A percentile compares a stretch with the other conserved stretches of the same genome.
These are phyloP conservation scores for Arthrinium puccinioides DNA, from an alignment of 2,329 filamentous ascomycete species.

Conservation along the genomic window DNA sequence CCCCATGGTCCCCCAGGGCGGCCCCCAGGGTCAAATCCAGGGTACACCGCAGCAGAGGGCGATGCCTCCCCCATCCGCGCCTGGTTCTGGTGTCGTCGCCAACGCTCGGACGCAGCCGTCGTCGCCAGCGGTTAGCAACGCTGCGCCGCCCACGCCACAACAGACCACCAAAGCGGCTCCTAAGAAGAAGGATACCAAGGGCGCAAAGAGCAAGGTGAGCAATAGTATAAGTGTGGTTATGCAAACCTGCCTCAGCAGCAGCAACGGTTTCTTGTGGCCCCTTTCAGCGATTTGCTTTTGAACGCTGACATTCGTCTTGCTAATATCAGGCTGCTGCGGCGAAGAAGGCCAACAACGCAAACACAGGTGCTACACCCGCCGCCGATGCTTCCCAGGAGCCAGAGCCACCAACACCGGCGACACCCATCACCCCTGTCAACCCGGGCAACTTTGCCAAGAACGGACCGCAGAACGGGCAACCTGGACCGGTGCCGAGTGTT, in stretches of 20 bases:
- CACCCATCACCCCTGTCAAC: constrained; percentile 56
- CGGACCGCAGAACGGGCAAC: constrained; percentile 33
- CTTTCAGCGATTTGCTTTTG: constrained; percentile 2
- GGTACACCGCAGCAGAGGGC: constrained; percentile 66
- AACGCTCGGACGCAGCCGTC: constrained; percentile 49
- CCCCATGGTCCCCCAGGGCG: constrained; percentile 34
- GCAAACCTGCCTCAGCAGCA: background rate
- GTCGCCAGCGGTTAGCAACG: constrained; percentile 55
- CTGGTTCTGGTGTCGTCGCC: constrained; percentile 34
- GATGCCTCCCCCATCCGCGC: constrained; percentile 62
- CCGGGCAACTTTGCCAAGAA: constrained; percentile 40
- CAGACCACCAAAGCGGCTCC: constrained; percentile 66
- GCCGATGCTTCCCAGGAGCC: constrained; percentile 48
- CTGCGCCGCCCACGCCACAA: constrained; percentile 69
- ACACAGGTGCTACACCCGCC: constrained; percentile 47
- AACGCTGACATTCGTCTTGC: constrained; percentile 22
- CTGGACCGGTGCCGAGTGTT: constrained; percentile 31
- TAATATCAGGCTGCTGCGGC: constrained; percentile 40
- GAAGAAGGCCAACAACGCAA: constrained; percentile 57
- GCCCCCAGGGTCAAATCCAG: constrained; percentile 47
- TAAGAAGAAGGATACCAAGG: constrained; percentile 69
- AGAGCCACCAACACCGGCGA: constrained; percentile 54
- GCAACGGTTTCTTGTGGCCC: too few relatives aligned
- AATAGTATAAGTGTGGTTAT: constrained; percentile 1
- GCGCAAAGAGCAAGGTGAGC: constrained; percentile 60